These are phyloP conservation scores for Nadsonia starkeyi-henricii DNA, from an alignment of 1,139 yeast species.

Conservation along the genomic window DNA sequence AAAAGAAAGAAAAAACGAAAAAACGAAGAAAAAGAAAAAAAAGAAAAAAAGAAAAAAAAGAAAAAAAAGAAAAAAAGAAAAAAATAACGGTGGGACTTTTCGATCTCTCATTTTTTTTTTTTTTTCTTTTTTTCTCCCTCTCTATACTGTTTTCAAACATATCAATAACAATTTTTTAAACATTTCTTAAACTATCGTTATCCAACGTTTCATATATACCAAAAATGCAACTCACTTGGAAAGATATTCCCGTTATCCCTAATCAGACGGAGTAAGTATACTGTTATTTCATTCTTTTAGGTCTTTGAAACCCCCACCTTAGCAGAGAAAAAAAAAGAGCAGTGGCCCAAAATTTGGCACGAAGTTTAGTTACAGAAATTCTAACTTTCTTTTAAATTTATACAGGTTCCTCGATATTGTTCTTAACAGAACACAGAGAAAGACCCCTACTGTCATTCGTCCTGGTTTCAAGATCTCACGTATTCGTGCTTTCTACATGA, in stretches of 20 bases:
- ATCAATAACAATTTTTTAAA: slow-evolving; percentile 2
- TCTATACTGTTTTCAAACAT: slow-evolving; percentile 1
- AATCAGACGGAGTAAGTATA: slow-evolving; percentile 50
- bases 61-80: neutral
- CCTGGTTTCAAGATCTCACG: slow-evolving; percentile 94
- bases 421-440: slow-evolving; percentile 92
- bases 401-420: slow-evolving; percentile 70
- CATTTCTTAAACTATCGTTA: slow-evolving; percentile 2
- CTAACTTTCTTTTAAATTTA: neutral
- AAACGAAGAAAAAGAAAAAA: neutral
- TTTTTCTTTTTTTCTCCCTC: slow-evolving; percentile 7
- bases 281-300: neutral
- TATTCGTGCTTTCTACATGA: slow-evolving; percentile 95
- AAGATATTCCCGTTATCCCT: slow-evolving; percentile 92
- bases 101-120: slow-evolving; percentile 1
- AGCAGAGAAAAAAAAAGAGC: no score
- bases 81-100: neutral
- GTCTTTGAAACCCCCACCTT: no score
- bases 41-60: neutral
- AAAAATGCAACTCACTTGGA: slow-evolving; percentile 92
- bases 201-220: slow-evolving; percentile 1
- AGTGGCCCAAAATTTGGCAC: no score
- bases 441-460: slow-evolving; percentile 94
- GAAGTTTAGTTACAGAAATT: no score
- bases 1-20: neutral